Evolutionary conservation across 129 eudicot genomes (phyloP).

Genomic region (Artemisia tridentata): DNA sequence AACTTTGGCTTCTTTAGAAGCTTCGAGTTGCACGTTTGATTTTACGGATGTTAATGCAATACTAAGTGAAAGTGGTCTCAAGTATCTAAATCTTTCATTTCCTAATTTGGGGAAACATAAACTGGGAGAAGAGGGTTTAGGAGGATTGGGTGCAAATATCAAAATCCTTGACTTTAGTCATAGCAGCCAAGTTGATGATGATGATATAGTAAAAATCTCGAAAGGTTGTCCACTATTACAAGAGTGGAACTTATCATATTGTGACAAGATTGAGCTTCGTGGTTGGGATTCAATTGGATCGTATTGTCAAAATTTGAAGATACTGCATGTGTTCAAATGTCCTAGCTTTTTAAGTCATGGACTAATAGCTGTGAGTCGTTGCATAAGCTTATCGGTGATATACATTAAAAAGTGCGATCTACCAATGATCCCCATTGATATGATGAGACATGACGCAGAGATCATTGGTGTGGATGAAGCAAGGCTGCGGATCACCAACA

Average conservation of each 20-base stretch:
- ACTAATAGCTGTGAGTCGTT: conserved; percentile 45
- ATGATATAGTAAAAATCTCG: conserved; percentile 38
- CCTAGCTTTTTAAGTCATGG: conserved; percentile 43
- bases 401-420: conserved; percentile 27
- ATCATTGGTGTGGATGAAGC: too few species aligned
- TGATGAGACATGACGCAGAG: too few species aligned
- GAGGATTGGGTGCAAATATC: conserved; percentile 37
- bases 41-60: conserved; percentile 44
- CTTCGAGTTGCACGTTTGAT: conserved; percentile 53
- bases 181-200: conserved; percentile 45
- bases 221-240: conserved; percentile 53
- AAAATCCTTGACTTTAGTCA: conserved; percentile 39
- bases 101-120: not conserved
- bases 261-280: conserved; percentile 34
- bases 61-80: conserved; percentile 66
- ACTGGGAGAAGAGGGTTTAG: conserved; percentile 36
- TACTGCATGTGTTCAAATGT: conserved; percentile 62
- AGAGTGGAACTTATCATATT: conserved; percentile 67
- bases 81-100: conserved; percentile 47
- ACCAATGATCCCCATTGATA: too few species aligned
- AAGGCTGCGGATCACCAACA: too few species aligned
- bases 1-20: conserved; percentile 57
- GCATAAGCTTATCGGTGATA: conserved; percentile 41
- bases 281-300: conserved; percentile 66
- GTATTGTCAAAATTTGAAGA: conserved; percentile 47